Base-by-base conservation (phyloP, 768 basidiomycete genomes). In the Suillus cothurnatus region DNA sequence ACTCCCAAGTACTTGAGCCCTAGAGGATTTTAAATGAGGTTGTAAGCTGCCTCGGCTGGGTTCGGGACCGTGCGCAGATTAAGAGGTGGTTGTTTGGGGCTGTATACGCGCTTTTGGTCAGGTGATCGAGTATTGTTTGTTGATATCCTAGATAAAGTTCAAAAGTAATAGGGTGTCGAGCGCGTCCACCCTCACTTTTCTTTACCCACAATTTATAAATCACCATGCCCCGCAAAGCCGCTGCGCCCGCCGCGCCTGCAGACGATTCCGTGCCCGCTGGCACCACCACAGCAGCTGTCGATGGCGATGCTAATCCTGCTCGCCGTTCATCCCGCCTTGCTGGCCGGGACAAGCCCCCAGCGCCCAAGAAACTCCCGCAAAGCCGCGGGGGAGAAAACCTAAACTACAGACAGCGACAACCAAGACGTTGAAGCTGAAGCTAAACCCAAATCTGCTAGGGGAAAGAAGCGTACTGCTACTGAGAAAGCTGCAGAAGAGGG, bases 271-370 rank as follows among this genome's bases (percentile, higher is more conserved):
- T 39, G 9, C 57, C 38, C 11, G 12, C 57, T 12, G 58, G 28
- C 12, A 21, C 39, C 1, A 12, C 38, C 26, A 14, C 38, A 39
- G 36, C 66, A 1, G 52, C 41, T 21, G 78, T 79, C 52, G 81
- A 82, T 50, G 58, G 58, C 14, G 58, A 59, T 19, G 59, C 73
- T 12, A 64, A 76, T 6, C 82, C 80, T 72, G 90, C 90, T 43
- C 89, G 90, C 75, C 90, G 90, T 78, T 91, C 90, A 9, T 78
- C 84, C 38, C 88, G 90, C 71, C 91, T 92, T 79, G 91, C 91
- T 76, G 89, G 88, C 32, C 83, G 85, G 65, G 88, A 88, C 62
- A 90, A 88, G 75, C 73, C n/a, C n/a, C n/a, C 78, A 32, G 49
- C 74, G 47, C 76, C 79, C 7, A 90, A 89, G 84, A 91, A 88